These are phyloP conservation scores for Panellus pusillus DNA, from an alignment of 768 basidiomycete genomes.

Conservation along the genomic window DNA sequence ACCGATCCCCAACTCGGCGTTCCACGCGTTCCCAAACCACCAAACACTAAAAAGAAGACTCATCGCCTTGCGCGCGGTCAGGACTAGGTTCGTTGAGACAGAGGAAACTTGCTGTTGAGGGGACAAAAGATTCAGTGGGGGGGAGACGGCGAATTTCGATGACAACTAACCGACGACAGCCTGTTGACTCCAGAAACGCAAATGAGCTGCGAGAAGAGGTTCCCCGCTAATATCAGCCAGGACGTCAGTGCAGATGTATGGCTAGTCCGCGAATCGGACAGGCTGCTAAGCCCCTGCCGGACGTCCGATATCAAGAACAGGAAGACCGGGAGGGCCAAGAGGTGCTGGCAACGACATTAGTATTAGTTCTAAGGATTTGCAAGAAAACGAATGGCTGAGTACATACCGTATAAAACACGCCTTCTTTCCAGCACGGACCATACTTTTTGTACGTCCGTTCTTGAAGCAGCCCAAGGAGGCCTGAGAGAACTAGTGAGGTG, in stretches of 20 bases:
- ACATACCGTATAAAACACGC: slow-evolving; percentile 78
- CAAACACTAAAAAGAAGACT: slow-evolving; percentile 81
- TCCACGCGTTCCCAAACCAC: slow-evolving; percentile 81
- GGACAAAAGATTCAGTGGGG: background rate
- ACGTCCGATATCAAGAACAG: slow-evolving; percentile 58
- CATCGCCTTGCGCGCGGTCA: slow-evolving; percentile 79
- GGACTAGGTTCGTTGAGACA: slow-evolving; percentile 77
- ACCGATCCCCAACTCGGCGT: slow-evolving; percentile 60
- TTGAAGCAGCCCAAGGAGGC: slow-evolving; percentile 70
- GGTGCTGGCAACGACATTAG: slow-evolving; percentile 51
- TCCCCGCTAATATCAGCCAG: slow-evolving; percentile 57
- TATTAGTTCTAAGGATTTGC: background rate
- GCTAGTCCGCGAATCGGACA: slow-evolving; percentile 35
- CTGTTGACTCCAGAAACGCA: slow-evolving; percentile 84
- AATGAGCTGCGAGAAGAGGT: slow-evolving; percentile 73
- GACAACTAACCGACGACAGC: slow-evolving; percentile 61
- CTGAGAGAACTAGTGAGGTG: slow-evolving; percentile 65
- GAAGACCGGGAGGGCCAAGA: slow-evolving; percentile 77
- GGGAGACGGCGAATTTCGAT: too few relatives aligned
- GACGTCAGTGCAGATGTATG: slow-evolving; percentile 39
- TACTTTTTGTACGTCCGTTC: slow-evolving; percentile 73
- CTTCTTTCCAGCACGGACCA: slow-evolving; percentile 81
- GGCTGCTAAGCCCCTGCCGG: slow-evolving; percentile 52
- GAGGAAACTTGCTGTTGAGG: slow-evolving; percentile 65
- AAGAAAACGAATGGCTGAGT: background rate